Percentiles rank a stretch among this genome's conserved stretches.
Conservation (phyloP, 345 rosid genomes). For the Populus deltoides region DNA sequence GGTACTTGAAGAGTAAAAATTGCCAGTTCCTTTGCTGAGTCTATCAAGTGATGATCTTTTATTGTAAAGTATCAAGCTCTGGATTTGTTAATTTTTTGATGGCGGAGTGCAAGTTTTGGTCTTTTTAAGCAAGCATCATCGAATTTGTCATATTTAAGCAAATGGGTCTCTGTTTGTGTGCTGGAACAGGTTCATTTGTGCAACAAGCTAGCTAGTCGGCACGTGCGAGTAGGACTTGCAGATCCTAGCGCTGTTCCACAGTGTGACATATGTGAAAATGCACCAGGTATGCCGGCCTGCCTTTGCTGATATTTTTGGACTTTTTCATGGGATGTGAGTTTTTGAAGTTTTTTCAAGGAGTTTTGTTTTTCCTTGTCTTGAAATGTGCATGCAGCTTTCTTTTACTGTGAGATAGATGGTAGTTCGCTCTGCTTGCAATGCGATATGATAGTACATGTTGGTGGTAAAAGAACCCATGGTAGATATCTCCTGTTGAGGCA, state of each 20-base stretch:
- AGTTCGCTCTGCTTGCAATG: slow-evolving; percentile 87
- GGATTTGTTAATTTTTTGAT: not conserved
- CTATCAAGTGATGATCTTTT: not conserved
- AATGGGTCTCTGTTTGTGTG: not conserved
- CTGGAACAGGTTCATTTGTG: slow-evolving; percentile 67
- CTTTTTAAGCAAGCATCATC: not conserved
- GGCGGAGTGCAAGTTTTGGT: not conserved
- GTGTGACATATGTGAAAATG: slow-evolving; percentile 82
- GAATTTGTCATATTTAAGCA: not conserved
- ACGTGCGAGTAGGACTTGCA: slow-evolving; percentile 75
- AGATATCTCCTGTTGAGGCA: slow-evolving; percentile 74
- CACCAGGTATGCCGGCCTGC: slow-evolving; percentile 54
- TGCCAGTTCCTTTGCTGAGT: not conserved
- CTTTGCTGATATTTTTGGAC: not conserved
- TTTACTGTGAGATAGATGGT: slow-evolving; percentile 84
- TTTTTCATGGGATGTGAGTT: not conserved
- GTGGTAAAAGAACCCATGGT: slow-evolving; percentile 79
- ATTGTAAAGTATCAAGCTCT: not conserved
- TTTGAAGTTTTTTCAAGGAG: not conserved
- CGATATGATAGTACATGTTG: slow-evolving; percentile 85
- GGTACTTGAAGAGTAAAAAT: not conserved
- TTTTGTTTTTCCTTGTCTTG: slow-evolving; percentile 21
- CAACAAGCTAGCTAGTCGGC: slow-evolving; percentile 82
- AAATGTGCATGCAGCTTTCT: slow-evolving; percentile 57
- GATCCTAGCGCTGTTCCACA: slow-evolving; percentile 68